These are phyloP conservation scores for Mycena sp. DNA, from an alignment of 1,284 basidiomycete genomes.

Conservation along the genomic window DNA sequence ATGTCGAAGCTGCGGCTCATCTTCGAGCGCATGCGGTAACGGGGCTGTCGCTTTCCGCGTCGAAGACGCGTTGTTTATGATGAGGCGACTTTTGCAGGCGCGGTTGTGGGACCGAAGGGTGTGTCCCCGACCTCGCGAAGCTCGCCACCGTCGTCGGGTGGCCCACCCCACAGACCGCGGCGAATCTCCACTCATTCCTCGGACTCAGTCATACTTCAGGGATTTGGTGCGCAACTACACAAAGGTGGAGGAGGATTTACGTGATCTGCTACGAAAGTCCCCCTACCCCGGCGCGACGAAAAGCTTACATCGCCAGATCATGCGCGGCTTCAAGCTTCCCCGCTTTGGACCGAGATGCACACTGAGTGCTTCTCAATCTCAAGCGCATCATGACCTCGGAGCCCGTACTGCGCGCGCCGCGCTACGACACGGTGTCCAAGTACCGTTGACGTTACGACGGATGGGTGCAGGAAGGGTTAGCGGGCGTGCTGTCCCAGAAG, in stretches of 20 bases:
- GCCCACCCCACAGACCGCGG: slow-evolving; percentile 35
- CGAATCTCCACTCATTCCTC: slow-evolving; percentile 36
- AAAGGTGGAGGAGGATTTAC: slow-evolving; percentile 35
- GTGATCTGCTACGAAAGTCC: slow-evolving; percentile 31
- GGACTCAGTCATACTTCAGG: slow-evolving; percentile 39
- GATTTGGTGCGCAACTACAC: slow-evolving; percentile 41
- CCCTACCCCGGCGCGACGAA: slow-evolving; percentile 24
- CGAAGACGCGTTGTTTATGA: slow-evolving; percentile 42
- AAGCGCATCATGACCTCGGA: slow-evolving; percentile 38
- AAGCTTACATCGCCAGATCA: slow-evolving; percentile 28
- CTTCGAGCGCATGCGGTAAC: slow-evolving; percentile 34
- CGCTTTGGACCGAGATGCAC: slow-evolving; percentile 35
- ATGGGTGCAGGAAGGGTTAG: slow-evolving; percentile 44
- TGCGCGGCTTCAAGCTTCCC: slow-evolving; percentile 31
- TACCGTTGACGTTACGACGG: slow-evolving; percentile 44
- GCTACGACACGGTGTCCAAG: slow-evolving; percentile 34
- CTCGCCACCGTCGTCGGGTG: slow-evolving; percentile 46
- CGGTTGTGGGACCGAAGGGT: slow-evolving; percentile 22
- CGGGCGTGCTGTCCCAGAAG: slow-evolving; percentile 38
- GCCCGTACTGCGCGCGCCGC: slow-evolving; percentile 38
- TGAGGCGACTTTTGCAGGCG: slow-evolving; percentile 30
- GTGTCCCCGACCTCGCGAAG: slow-evolving; percentile 28
- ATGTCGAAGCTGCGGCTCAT: slow-evolving; percentile 33
- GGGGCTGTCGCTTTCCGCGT: slow-evolving; percentile 41
- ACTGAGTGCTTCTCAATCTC: slow-evolving; percentile 38